Base-by-base conservation (phyloP, 2,329 filamentous ascomycete species). In the Neofusicoccum sp. region DNA sequence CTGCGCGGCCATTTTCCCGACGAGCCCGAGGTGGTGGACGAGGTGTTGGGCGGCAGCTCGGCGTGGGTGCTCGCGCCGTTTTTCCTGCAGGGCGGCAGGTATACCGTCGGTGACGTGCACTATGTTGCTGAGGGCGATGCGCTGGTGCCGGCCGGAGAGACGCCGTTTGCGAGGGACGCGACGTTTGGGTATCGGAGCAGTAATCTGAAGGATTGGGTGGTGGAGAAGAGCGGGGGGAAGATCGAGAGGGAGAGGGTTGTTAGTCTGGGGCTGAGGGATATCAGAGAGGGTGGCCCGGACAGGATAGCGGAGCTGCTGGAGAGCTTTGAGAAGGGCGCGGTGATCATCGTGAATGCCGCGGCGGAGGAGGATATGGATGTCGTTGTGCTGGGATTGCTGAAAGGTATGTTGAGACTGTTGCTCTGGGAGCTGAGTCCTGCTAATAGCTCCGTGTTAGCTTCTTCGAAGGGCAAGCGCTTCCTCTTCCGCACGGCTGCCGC, bases 1-100 rank as follows among this genome's bases (percentile, higher is more conserved):
- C 67, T 86, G 0, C 73, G 84, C 1, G 84, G 83, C 0, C 83
- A 86, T 51, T 84, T 85, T 33, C 84, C 83, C 0, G 70, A 82
- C 0, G 83, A 86, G 66, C 75, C 79, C 0, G 81, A 85, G 54
- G 80, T 79, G 0, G 80, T 78, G 0, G 79, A 83, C 61, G 70
- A 75, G 1, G 79, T 81, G 1, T 73, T 85, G 0, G 83, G 83
- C 0, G 68, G 73, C 1, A 76, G 77, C 0, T 44, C 20, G 26
- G 81, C 78, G 0, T 83, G 82, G 77, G 73, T 86, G 1, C 71
- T 86, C 0, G 82, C 82, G 0, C 84, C 84, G 0, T 86, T 86
- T 69, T 86, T 86, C 67, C 73, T 80, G 3, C 83, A 86, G 64
- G 84, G 84, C 5, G 84, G 84, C 0, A 69, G 84, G 2, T 82